A percentile compares a stretch with the other conserved stretches of the same genome.
Conservation (phyloP, 192 early-diverging fungal genomes). For the Coemansia sp. region DNA sequence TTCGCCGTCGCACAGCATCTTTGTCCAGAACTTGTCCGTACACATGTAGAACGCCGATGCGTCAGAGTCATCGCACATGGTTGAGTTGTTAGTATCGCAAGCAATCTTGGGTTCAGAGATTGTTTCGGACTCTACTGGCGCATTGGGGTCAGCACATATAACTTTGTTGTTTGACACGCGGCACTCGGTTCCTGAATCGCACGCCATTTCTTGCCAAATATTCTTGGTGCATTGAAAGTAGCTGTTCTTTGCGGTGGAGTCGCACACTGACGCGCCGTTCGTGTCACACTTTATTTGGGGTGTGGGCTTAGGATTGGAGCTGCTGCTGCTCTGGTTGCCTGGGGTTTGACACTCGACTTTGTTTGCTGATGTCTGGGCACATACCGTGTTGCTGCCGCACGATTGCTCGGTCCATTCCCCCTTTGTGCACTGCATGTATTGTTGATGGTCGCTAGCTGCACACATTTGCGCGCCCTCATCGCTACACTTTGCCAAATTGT, state of each 20-base stretch:
- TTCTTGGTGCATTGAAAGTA: constrained; percentile 34
- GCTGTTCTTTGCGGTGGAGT: constrained; percentile 8
- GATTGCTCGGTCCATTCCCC: constrained; percentile 4
- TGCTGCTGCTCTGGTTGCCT: neutral
- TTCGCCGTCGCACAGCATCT: constrained; percentile 35
- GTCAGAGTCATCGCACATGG: constrained; percentile 32
- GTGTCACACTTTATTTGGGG: constrained; percentile 17
- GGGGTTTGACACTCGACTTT: neutral
- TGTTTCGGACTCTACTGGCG: constrained; percentile 9
- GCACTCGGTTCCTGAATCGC: constrained; percentile 30
- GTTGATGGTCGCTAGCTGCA: neutral
- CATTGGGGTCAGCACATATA: constrained; percentile 31
- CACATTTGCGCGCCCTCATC: constrained; percentile 6
- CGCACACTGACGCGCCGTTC: constrained; percentile 28
- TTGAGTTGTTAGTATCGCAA: constrained; percentile 35
- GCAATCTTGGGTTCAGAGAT: neutral
- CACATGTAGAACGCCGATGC: constrained; percentile 38
- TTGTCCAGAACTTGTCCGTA: constrained; percentile 25
- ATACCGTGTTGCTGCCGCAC: constrained; percentile 3
- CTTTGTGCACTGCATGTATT: constrained; percentile 2
- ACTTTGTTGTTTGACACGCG: constrained; percentile 27
- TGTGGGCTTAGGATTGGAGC: neutral
- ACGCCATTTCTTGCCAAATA: constrained; percentile 26
- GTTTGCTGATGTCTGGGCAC: constrained; percentile 1
- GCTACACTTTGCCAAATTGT: neutral